Percentiles rank a stretch among this genome's conserved stretches.
phyloP scores from a whole-genome alignment of 495 filamentous ascomycete genomes.

The Apiosordaria backusii region DNA sequence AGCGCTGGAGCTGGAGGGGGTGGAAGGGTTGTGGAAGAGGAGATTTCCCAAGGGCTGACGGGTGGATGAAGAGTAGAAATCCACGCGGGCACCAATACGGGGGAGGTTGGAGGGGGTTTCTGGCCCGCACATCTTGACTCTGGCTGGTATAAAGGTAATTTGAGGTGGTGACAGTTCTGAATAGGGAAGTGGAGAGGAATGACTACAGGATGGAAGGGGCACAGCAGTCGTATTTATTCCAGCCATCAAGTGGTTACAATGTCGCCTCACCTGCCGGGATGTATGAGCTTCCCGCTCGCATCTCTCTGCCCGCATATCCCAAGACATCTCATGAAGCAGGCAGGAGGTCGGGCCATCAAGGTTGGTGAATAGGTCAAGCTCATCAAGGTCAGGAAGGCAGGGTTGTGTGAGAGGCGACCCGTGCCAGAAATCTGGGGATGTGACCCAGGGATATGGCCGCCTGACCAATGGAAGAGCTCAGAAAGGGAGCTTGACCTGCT shows the following conservation, averaged over 20 bases:
- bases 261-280: neutral
- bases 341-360: neutral
- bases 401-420: neutral
- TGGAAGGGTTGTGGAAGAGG: conserved; percentile 31
- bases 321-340: neutral
- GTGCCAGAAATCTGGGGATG: neutral
- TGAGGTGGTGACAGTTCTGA: neutral
- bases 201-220: neutral
- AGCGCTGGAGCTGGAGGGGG: conserved; percentile 24
- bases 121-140: conserved; percentile 32
- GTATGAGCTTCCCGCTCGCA: neutral
- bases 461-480: neutral
- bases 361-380: neutral
- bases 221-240: neutral
- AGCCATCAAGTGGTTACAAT: neutral
- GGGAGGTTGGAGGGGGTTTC: conserved; percentile 26
- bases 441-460: neutral
- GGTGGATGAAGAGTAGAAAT: conserved; percentile 21
- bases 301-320: neutral
- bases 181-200: neutral
- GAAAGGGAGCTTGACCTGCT: neutral
- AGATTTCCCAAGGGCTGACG: conserved; percentile 26
- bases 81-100: conserved; percentile 30
- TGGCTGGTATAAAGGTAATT: neutral
- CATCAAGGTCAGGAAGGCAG: neutral